Conservation (phyloP, 2,329 filamentous ascomycete species). For the Lasiodiplodia hormozganensis region DNA sequence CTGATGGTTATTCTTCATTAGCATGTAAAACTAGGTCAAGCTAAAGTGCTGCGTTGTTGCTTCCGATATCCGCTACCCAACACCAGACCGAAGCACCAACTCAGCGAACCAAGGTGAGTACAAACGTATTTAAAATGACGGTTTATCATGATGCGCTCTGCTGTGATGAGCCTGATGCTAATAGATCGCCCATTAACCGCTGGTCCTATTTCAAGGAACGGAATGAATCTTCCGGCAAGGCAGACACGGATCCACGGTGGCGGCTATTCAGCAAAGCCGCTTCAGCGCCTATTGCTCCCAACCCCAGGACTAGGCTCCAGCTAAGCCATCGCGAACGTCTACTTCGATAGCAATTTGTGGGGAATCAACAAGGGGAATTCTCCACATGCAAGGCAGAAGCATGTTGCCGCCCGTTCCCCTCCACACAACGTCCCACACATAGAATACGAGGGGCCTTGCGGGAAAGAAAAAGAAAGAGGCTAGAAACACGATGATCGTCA, state of each 20-base stretch:
- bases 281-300: neutral
- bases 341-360: neutral
- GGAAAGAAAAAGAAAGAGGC: neutral
- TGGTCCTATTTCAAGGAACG: neutral
- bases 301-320: neutral
- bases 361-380: neutral
- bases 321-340: neutral
- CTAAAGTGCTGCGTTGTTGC: neutral
- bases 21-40: neutral
- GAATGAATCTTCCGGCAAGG: neutral
- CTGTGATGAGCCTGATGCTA: neutral
- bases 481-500: slow-evolving; percentile 3
- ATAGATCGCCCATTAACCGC: neutral
- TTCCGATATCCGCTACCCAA: neutral
- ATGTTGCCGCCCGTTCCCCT: neutral
- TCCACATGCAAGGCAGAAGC: neutral
- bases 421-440: neutral
- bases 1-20: neutral
- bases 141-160: neutral
- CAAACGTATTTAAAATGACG: no score
- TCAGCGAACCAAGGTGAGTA: neutral
- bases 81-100: neutral
- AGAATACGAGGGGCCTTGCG: neutral
- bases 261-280: neutral
- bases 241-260: neutral